Evolutionary conservation across 192 early-diverging fungal genomes (phyloP), one percentile per base, ranked within the genome.

Genomic region (Pecoramyces ruminantium): DNA sequence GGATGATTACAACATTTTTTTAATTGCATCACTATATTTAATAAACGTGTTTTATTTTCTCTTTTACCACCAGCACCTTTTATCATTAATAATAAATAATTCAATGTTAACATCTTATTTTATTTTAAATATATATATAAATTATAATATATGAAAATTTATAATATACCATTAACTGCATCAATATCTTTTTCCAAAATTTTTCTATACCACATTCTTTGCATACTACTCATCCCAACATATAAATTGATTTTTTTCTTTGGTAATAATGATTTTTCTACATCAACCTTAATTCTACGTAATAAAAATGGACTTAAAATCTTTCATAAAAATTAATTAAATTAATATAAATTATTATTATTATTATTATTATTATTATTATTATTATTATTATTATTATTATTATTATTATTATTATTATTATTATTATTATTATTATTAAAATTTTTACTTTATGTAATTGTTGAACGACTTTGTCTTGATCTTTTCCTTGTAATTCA

Each of bases 101-200:
- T n/a, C n/a, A n/a, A n/a, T n/a, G n/a, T n/a, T n/a, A n/a, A n/a
- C n/a, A n/a, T n/a, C n/a, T n/a, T n/a, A n/a, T n/a, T n/a, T n/a
- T n/a, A n/a, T n/a, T n/a, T n/a, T n/a, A n/a, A n/a, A n/a, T n/a
- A n/a, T n/a, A n/a, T n/a, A n/a, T n/a, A n/a, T n/a, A n/a, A n/a
- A n/a, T n/a, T n/a, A n/a, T n/a, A n/a, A n/a, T n/a, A n/a, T n/a
- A n/a, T n/a, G n/a, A n/a, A n/a, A n/a, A n/a, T n/a, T n/a, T n/a
- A n/a, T n/a, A n/a, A n/a, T n/a, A n/a, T n/a, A 86, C 93, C 95
- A 86, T 98, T 99, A n/a, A 98, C 93, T 18, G 96, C 96, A 81
- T 92, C 95, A 85, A 98, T 97, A 83, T 98, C 96, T 85, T 97
- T 97, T 85, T 97, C 96, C 6, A 99, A 85, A 30, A 99, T 92